Conservation (phyloP, 805 yeast genomes). For the Wickerhamia fluorescens region DNA sequence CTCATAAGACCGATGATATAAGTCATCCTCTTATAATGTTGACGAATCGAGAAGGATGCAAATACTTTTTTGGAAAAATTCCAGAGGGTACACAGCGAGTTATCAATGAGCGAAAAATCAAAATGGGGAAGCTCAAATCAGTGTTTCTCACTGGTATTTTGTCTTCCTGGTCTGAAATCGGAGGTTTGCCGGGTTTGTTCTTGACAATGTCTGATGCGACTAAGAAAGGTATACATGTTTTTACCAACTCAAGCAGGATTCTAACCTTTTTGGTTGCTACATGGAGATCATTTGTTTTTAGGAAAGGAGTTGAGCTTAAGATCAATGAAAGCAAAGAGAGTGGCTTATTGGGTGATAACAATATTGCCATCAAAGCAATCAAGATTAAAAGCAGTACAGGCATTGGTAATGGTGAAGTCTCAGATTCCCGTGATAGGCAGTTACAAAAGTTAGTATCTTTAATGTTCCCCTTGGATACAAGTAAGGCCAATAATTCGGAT, state of each 20-base stretch:
- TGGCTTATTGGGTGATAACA: slow-evolving; percentile 26
- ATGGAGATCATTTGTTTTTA: slow-evolving; percentile 83
- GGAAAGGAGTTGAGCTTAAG: slow-evolving; percentile 57
- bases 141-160: slow-evolving; percentile 76
- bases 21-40: slow-evolving; percentile 50
- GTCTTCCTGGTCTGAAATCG: slow-evolving; percentile 62
- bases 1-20: slow-evolving; percentile 49
- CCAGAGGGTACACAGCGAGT: slow-evolving; percentile 85
- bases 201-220: slow-evolving; percentile 80
- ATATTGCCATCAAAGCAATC: slow-evolving; percentile 33
- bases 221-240: slow-evolving; percentile 46
- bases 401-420: not conserved
- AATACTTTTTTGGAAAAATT: slow-evolving; percentile 68
- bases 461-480: slow-evolving; percentile 54
- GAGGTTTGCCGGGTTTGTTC: slow-evolving; percentile 90
- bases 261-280: slow-evolving; percentile 54
- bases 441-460: slow-evolving; percentile 34
- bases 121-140: slow-evolving; percentile 50
- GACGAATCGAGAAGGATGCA: slow-evolving; percentile 41
- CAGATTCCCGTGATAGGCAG: slow-evolving; percentile 6
- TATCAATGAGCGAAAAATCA: slow-evolving; percentile 52
- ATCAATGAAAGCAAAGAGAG: slow-evolving; percentile 25
- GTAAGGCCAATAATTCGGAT: slow-evolving; percentile 28
- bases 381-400: slow-evolving; percentile 10
- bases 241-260: slow-evolving; percentile 31